Evolutionary conservation across 805 yeast species (phyloP), one percentile per base, ranked within the genome.

Genomic region (Candida caryicola): DNA sequence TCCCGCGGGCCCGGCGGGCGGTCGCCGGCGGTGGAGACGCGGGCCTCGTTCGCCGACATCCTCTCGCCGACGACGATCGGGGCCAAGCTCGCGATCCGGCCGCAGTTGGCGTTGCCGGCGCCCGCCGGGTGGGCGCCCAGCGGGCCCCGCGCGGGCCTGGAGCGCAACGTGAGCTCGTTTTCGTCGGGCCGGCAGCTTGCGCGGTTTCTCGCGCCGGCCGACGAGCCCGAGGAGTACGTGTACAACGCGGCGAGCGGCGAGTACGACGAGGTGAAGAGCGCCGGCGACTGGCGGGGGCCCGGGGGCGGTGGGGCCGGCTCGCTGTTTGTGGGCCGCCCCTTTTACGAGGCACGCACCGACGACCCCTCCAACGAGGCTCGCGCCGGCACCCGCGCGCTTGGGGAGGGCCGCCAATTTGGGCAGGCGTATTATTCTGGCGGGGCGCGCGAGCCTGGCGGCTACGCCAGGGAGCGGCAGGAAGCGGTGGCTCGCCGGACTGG

Each of bases 21-120:
- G n/a, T n/a, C n/a, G n/a, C n/a, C n/a, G n/a, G n/a, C n/a, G n/a
- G n/a, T n/a, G n/a, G n/a, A n/a, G n/a, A n/a, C n/a, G n/a, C 18
- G 10, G 7, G 9, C 25, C 10, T 45, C 42, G 34, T 40, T 52
- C 16, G 37, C 51, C 7, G 41, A 45, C 7, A 46, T 60, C 7
- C 46, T 62, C 8, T 63, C 64, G 31, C 74, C 73, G 2, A 69
- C 74, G 2, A 49, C 48, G n/a, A 43, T 69, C 15, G 74, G 74
- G 0, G 73, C 73, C 4, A 55, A 59, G 36, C 53, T 58, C 36
- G 74, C 74, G 2, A 43, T 67, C 27, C 46, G 51, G 21, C 55
- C 49, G 36, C 67, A 19, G 4, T 23, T 33, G 3, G 21, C 17
- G n/a, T 26, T 33, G 23, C 27, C 21, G 28, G 18, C 36, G 12